Percentiles rank a stretch among this genome's conserved stretches.
Conservation (phyloP, 139 green algal species). For the Haematococcus lacustris region DNA sequence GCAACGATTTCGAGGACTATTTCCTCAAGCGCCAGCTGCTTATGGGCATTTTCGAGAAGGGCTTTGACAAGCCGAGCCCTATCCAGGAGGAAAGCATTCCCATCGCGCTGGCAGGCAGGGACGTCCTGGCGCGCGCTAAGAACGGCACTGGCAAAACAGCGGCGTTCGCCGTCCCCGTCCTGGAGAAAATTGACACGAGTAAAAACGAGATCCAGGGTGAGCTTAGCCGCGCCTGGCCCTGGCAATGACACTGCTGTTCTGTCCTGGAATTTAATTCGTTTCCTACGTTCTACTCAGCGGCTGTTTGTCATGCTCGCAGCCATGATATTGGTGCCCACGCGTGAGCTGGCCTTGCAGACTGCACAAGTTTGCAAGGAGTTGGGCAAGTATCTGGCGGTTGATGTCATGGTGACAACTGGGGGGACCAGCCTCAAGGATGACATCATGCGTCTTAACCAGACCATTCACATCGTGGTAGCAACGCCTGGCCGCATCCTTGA, state of each 20-base stretch:
- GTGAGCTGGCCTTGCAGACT: constrained; percentile 97
- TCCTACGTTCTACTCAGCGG: too few relatives aligned
- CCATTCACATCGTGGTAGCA: constrained; percentile 80
- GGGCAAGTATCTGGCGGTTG: constrained; percentile 81
- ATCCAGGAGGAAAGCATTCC: constrained; percentile 97
- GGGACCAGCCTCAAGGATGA: constrained; percentile 95
- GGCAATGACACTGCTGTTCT: too few relatives aligned
- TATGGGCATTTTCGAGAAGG: constrained; percentile 99
- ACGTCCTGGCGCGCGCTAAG: constrained; percentile 97
- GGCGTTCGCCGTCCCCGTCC: constrained; percentile 94
- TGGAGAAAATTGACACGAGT: constrained; percentile 87
- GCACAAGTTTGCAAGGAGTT: constrained; percentile 96
- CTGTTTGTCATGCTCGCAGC: too few relatives aligned
- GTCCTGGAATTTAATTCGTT: too few relatives aligned
- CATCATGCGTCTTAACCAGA: constrained; percentile 94
- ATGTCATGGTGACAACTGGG: constrained; percentile 96
- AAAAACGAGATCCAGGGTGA: constrained; percentile 91
- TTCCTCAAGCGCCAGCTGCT: constrained; percentile 95
- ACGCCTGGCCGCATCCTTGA: constrained; percentile 96
- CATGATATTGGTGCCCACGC: constrained; percentile 93
- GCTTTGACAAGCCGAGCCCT: constrained; percentile 88
- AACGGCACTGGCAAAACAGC: constrained; percentile 99
- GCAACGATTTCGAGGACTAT: constrained; percentile 99
- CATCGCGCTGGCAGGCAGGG: constrained; percentile 93
- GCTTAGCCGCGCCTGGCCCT: too few relatives aligned